Percentiles rank a stretch among this genome's conserved stretches.
These are phyloP conservation scores for Rhodomyrtus tomentosa DNA, from an alignment of 345 rosid genomes.

Conservation along the genomic window DNA sequence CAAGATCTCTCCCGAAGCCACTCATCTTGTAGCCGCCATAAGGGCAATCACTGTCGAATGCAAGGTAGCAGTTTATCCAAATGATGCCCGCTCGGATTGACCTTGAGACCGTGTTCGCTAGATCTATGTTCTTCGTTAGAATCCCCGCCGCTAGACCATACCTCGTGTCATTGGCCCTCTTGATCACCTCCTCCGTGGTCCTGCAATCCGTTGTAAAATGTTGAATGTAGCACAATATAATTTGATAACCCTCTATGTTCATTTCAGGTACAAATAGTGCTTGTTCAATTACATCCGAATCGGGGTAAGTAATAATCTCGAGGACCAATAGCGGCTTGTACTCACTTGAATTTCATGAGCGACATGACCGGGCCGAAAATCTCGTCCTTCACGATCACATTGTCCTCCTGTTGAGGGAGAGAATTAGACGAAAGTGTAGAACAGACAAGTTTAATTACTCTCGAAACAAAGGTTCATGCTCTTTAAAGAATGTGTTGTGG, in stretches of 20 bases:
- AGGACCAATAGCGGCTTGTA: neutral
- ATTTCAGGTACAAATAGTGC: neutral
- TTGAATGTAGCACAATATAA: neutral
- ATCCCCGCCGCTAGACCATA: conserved; percentile 82
- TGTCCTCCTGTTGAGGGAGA: conserved; percentile 33
- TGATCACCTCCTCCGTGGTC: conserved; percentile 54
- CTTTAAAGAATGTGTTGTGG: neutral
- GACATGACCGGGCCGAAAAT: conserved; percentile 78
- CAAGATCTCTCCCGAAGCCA: conserved; percentile 55
- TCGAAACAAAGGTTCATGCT: neutral
- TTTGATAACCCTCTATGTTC: neutral
- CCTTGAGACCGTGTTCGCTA: conserved; percentile 56
- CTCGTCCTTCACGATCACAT: conserved; percentile 54
- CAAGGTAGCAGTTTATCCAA: conserved; percentile 66
- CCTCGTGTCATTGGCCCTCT: conserved; percentile 43
- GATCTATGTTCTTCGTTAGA: conserved; percentile 42
- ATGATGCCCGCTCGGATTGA: conserved; percentile 49
- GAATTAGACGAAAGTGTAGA: neutral
- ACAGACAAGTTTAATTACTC: neutral
- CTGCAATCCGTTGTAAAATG: conserved; percentile 12
- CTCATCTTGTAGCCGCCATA: conserved; percentile 65
- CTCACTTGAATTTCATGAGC: conserved; percentile 68
- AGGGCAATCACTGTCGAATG: conserved; percentile 46
- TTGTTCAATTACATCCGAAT: neutral
- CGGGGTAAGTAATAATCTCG: neutral